phyloP scores from a whole-genome alignment of 768 basidiomycete species.

The Chalciporus piperatus region DNA sequence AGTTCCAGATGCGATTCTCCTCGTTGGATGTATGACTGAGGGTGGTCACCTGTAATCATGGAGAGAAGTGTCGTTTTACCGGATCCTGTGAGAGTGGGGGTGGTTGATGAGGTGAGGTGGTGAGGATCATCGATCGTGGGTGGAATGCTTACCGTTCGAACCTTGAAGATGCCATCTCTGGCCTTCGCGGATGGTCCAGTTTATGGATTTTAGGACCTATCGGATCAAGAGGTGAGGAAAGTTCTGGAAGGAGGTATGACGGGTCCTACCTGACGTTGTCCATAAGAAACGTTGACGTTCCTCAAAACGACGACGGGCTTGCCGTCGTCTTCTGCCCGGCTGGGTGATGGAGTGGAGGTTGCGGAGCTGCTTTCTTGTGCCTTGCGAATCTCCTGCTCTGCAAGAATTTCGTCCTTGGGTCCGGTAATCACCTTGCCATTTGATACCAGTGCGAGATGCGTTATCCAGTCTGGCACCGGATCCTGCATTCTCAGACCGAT shows the following conservation, averaged over 20 bases:
- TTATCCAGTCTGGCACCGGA: conserved; percentile 67
- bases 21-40: conserved; percentile 83
- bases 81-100: conserved; percentile 51
- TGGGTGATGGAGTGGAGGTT: not conserved
- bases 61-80: conserved; percentile 95
- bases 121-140: not conserved
- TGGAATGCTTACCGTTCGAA: conserved; percentile 59
- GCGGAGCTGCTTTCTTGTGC: not conserved
- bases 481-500: conserved; percentile 71
- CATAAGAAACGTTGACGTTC: conserved; percentile 70
- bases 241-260: not conserved
- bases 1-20: conserved; percentile 45
- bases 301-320: conserved; percentile 57
- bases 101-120: not conserved
- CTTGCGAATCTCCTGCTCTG: conserved; percentile 18
- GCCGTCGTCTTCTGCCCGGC: conserved; percentile 14
- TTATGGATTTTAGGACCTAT: conserved; percentile 72
- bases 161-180: conserved; percentile 91
- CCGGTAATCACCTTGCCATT: conserved; percentile 52
- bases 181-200: conserved; percentile 80
- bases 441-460: conserved; percentile 58
- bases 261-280: conserved; percentile 49
- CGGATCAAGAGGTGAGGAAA: not conserved
- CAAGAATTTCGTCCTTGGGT: conserved; percentile 42
- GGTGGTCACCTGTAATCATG: conserved; percentile 90